A percentile compares a stretch with the other conserved stretches of the same genome.
phyloP scores from a whole-genome alignment of 306 rosid genomes.

The Cicer yamashitae region DNA sequence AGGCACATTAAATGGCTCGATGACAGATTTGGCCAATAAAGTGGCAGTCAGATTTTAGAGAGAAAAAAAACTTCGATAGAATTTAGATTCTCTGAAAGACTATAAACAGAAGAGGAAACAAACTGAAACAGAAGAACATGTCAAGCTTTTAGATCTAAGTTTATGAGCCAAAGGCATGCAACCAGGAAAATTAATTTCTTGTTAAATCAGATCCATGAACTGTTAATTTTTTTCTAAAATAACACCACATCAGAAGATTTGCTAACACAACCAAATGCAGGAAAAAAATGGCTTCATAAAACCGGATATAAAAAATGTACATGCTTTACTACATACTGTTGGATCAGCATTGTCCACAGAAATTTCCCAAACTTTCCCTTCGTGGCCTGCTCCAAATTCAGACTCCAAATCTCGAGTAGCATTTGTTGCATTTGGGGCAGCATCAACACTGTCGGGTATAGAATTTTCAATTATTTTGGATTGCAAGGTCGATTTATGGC shows the following conservation, averaged over 20 bases:
- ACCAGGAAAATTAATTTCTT: conserved; percentile 6
- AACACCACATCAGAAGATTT: not conserved
- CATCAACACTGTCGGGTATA: conserved; percentile 73
- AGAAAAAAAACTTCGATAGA: conserved; percentile 16
- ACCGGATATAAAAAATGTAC: conserved; percentile 40
- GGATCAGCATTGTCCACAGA: conserved; percentile 71
- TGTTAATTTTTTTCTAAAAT: conserved; percentile 25
- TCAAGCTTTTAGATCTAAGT: conserved; percentile 33
- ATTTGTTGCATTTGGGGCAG: conserved; percentile 69
- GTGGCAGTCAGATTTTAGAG: conserved; percentile 6
- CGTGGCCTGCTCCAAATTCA: conserved; percentile 69
- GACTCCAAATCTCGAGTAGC: conserved; percentile 76
- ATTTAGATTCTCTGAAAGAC: conserved; percentile 5
- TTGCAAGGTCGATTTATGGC: conserved; percentile 90
- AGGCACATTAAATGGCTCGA: not conserved
- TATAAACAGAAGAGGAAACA: conserved; percentile 33
- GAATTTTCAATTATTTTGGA: conserved; percentile 67
- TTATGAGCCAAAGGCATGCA: conserved; percentile 7
- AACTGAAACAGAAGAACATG: conserved; percentile 34
- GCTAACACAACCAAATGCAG: conserved; percentile 26
- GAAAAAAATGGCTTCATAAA: conserved; percentile 19
- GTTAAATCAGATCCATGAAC: conserved; percentile 15
- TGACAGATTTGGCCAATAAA: conserved; percentile 19
- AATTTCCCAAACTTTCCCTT: conserved; percentile 86
- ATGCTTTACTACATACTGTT: conserved; percentile 53